Evolutionary conservation across 495 filamentous ascomycete species (phyloP), one percentile per base, ranked within the genome.

Genomic region (Mycothermus thermophilus): DNA sequence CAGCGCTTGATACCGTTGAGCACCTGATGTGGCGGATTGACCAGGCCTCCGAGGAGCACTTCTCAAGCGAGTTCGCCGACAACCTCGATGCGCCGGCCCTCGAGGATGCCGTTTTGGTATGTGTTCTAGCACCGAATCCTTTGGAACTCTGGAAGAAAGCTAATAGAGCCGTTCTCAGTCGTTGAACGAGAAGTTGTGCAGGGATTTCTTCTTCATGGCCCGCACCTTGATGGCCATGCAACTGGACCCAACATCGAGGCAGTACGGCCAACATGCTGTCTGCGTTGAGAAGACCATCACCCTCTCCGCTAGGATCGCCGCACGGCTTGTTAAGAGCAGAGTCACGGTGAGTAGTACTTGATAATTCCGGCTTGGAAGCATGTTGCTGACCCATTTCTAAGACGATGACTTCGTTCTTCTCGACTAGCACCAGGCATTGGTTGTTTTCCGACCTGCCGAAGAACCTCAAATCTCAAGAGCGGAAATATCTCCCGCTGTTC

Each of bases 41-140:
- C 22, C n/a, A 49, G 25, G 51, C 50, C 2, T 58, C 54, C 13
- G 47, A 58, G 32, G 46, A 54, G 12, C 41, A 57, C 20, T 55
- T 50, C 27, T 55, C 49, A 0, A 56, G 49, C 26, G 50, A 57
- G 14, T 40, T 47, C 2, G 35, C 31, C 3, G 35, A 46, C 9
- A 33, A 41, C 14, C 12, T 42, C 13, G 51, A 62, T 30, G 45
- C 60, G 8, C 38, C 40, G 30, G 49, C 58, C 19, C 35, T 58
- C 16, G 63, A 66, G 19, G 62, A 67, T 37, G 63, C 64, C 8
- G 49, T 66, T 5, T 42, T 63, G 34, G 49, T 58, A 41, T 32
- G 43, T 30, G 19, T 18, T 16, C n/a, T 18, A n/a, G n/a, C n/a
- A n/a, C n/a, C n/a, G n/a, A n/a, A n/a, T n/a, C 35, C 13, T 38